A percentile compares a stretch with the other conserved stretches of the same genome.
Conservation (phyloP, 108 stramenopile species). For the Skeletonema potamos region DNA sequence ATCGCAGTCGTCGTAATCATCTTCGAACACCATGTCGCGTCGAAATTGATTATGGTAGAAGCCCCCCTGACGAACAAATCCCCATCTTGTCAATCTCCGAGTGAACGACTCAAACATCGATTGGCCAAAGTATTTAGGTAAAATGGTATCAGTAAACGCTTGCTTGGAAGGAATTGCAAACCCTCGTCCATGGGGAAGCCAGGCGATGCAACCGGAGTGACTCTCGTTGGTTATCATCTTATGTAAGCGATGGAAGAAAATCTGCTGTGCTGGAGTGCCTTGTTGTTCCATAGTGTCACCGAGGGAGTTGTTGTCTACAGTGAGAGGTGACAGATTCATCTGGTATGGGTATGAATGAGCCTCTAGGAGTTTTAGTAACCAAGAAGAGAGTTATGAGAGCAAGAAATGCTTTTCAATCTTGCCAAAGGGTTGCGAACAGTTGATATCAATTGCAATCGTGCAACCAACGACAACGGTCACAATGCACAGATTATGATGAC, state of each 20-base stretch:
- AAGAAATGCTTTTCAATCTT: background rate
- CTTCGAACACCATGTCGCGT: background rate
- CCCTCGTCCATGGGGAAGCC: slow-evolving; percentile 66
- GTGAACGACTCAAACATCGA: slow-evolving; percentile 82
- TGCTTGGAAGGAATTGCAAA: slow-evolving; percentile 76
- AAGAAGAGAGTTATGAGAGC: background rate
- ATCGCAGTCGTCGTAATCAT: background rate
- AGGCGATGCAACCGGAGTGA: slow-evolving; percentile 38
- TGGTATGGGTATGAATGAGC: no score
- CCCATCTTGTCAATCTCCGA: slow-evolving; percentile 73
- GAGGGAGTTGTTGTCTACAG: background rate
- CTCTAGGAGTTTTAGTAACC: no score
- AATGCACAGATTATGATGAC: no score
- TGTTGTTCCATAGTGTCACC: slow-evolving; percentile 8
- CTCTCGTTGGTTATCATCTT: slow-evolving; percentile 11
- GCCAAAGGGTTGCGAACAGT: background rate
- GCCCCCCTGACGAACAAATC: background rate
- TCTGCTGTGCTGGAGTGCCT: slow-evolving; percentile 20
- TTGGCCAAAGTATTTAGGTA: slow-evolving; percentile 76
- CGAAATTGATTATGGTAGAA: background rate
- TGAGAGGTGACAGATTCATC: background rate
- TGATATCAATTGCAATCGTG: background rate
- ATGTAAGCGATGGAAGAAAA: slow-evolving; percentile 18
- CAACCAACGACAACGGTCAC: no score
- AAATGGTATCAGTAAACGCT: slow-evolving; percentile 67